Base-by-base conservation (phyloP, 768 basidiomycete genomes). In the Nidularia pulvinata region DNA sequence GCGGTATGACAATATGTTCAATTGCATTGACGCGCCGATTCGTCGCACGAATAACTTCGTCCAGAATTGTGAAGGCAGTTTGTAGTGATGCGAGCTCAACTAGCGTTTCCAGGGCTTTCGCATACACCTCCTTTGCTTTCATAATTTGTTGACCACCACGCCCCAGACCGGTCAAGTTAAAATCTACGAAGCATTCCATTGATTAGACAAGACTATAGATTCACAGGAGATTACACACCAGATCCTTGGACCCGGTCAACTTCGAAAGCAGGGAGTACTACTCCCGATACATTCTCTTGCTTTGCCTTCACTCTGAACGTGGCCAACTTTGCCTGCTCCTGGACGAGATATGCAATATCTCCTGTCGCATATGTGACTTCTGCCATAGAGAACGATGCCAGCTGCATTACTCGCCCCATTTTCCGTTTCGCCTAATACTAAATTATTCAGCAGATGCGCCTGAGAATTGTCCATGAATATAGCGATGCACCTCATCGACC, bases 1-100 rank as follows among this genome's bases (percentile, higher is more conserved):
- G 83, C 14, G 97, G 97, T 54, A 99, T 98, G 61, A 99, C 79
- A 59, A 99, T 87, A 67, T 99, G 94, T 63, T 99, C 97, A 59
- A 99, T 96, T 2, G 97, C 97, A 65, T 99, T 99, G 39, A 99
- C 97, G 57, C 97, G 87, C 49, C 97, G 91, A 70, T 98, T 99
- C 36, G 97, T 98, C n/a, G 95, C 94, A 46, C 93, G 91, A 64
- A 99, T 99, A 55, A 98, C 97, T 72, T 98, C 97, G 71, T 99
- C 97, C 36, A 99, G 84, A 60, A 98, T 98, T 53, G 89, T 96
- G 75, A 99, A 99, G 4, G 97, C 97, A 0, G 97, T 98, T 74
- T 98, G 91, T 42, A 99, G 76, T 10, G 94, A 96, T 1, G 97
- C 97, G 35, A 99, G 84, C 70, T 99, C 96, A 37, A 99, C 96